Evolutionary conservation across 2,329 filamentous ascomycete genomes (phyloP).

Genomic region (Beauveria bassiana): DNA sequence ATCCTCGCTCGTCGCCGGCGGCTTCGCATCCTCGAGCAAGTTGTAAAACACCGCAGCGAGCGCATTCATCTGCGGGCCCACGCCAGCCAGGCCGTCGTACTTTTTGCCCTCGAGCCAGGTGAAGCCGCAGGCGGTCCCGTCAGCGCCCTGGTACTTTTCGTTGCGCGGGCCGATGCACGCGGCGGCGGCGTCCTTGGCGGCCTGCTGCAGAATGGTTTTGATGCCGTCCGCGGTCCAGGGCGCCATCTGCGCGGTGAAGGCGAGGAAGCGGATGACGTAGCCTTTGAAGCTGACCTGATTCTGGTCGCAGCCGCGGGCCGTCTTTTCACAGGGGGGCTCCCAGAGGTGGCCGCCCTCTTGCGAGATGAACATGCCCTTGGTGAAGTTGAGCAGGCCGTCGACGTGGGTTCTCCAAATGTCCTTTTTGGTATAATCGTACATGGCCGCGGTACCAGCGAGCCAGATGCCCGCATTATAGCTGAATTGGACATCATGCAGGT

Average conservation of each 20-base stretch:
- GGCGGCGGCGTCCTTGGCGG: slow-evolving; percentile 43
- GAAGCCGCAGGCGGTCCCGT: slow-evolving; percentile 60
- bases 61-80: slow-evolving; percentile 64
- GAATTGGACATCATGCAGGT: slow-evolving; percentile 54
- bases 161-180: slow-evolving; percentile 42
- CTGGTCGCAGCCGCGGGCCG: slow-evolving; percentile 35
- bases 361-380: slow-evolving; percentile 46
- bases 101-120: slow-evolving; percentile 46
- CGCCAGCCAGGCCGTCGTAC: slow-evolving; percentile 54
- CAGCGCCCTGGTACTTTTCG: slow-evolving; percentile 39
- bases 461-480: slow-evolving; percentile 62
- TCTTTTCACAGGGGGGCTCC: slow-evolving; percentile 58
- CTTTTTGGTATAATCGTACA: slow-evolving; percentile 52
- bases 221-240: slow-evolving; percentile 44
- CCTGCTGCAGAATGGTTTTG: slow-evolving; percentile 40
- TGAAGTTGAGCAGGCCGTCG: slow-evolving; percentile 47
- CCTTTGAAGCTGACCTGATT: slow-evolving; percentile 73
- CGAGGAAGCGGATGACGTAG: slow-evolving; percentile 62
- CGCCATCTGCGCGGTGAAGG: slow-evolving; percentile 46
- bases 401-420: slow-evolving; percentile 49
- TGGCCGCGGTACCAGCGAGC: slow-evolving; percentile 51
- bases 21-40: slow-evolving; percentile 35
- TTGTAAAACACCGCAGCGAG: slow-evolving; percentile 56
- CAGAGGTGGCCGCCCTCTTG: slow-evolving; percentile 40
- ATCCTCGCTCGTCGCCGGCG: slow-evolving; percentile 42